Conservation (phyloP, 805 yeast species). For the Lachancea quebecensis region DNA sequence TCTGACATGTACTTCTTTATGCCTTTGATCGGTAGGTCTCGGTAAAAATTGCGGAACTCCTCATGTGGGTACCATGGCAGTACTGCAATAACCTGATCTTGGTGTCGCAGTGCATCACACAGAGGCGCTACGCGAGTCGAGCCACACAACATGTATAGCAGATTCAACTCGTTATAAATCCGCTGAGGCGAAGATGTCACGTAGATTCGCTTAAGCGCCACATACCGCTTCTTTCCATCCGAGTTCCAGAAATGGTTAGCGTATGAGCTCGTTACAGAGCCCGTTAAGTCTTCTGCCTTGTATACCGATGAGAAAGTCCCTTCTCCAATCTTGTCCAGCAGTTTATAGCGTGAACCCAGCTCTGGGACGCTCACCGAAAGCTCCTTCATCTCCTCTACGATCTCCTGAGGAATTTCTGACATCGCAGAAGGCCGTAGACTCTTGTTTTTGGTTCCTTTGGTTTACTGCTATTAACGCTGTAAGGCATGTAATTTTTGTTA, state of each 20-base stretch:
- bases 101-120: slow-evolving; percentile 76
- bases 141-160: slow-evolving; percentile 63
- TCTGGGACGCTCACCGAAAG: slow-evolving; percentile 49
- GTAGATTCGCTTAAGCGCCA: slow-evolving; percentile 88
- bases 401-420: slow-evolving; percentile 46
- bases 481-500: background rate
- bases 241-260: slow-evolving; percentile 21
- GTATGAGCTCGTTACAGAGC: slow-evolving; percentile 24
- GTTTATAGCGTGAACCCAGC: slow-evolving; percentile 32
- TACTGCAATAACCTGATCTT: slow-evolving; percentile 91
- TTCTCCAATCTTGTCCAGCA: slow-evolving; percentile 51
- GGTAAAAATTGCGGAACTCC: slow-evolving; percentile 80
- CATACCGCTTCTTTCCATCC: slow-evolving; percentile 36
- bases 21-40: slow-evolving; percentile 72
- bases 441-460: slow-evolving; percentile 34
- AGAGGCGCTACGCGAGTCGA: slow-evolving; percentile 78
- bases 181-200: slow-evolving; percentile 93
- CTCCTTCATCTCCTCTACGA: slow-evolving; percentile 50
- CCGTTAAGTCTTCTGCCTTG: slow-evolving; percentile 32
- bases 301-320: slow-evolving; percentile 90
- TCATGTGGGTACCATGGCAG: slow-evolving; percentile 86
- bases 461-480: background rate
- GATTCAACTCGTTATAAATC: slow-evolving; percentile 77
- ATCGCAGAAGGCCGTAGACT: slow-evolving; percentile 25
- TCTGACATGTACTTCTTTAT: slow-evolving; percentile 77